These are phyloP conservation scores for Capronia americana DNA, from an alignment of 2,329 filamentous ascomycete species.

Conservation along the genomic window DNA sequence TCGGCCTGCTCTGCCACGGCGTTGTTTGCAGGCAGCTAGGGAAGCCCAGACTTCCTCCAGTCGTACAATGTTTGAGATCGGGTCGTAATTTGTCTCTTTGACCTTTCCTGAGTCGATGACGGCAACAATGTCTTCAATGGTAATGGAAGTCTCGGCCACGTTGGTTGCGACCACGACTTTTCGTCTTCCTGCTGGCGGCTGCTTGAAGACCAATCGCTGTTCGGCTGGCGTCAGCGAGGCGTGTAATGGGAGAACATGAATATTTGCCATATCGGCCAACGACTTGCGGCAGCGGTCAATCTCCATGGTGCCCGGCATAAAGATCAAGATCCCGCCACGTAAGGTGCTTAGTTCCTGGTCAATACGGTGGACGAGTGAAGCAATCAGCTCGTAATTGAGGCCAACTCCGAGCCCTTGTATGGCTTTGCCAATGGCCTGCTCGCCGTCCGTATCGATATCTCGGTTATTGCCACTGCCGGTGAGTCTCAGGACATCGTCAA, in stretches of 20 bases:
- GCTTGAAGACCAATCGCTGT: conserved; percentile 83
- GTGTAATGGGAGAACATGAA: conserved; percentile 86
- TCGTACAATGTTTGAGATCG: conserved; percentile 89
- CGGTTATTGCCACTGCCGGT: conserved; percentile 57
- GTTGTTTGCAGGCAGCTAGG: conserved; percentile 89
- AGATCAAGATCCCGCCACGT: conserved; percentile 90
- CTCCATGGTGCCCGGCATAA: conserved; percentile 88
- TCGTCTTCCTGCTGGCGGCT: conserved; percentile 76
- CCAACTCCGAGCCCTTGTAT: conserved; percentile 77
- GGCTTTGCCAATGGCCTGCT: conserved; percentile 66
- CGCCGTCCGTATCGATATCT: conserved; percentile 25
- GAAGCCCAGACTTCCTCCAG: conserved; percentile 96
- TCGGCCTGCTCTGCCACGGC: conserved; percentile 89
- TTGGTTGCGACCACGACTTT: conserved; percentile 97
- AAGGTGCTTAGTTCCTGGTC: conserved; percentile 75
- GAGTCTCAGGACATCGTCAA: conserved; percentile 83
- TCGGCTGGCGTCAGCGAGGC: conserved; percentile 88
- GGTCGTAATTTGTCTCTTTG: conserved; percentile 95
- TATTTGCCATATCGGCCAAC: conserved; percentile 67
- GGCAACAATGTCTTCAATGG: conserved; percentile 94
- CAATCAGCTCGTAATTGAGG: conserved; percentile 90
- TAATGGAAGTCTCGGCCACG: conserved; percentile 97
- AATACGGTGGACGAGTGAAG: conserved; percentile 79
- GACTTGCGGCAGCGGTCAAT: conserved; percentile 80
- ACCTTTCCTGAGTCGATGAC: conserved; percentile 95